Conservation (phyloP, 2,329 filamentous ascomycete species). For the Juglanconis sp. region DNA sequence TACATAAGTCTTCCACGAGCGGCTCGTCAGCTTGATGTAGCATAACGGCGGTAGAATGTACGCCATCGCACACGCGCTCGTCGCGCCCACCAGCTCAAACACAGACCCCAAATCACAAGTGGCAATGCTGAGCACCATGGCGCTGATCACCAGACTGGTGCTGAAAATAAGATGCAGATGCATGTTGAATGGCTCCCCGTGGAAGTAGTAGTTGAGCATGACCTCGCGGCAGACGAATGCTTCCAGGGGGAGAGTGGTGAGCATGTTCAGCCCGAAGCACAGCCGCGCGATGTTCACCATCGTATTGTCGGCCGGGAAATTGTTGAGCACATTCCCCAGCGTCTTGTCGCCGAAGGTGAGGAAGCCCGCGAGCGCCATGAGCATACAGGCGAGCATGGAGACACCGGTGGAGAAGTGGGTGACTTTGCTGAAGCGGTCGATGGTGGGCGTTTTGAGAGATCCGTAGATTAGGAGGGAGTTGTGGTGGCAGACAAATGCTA, state of each 20-base stretch:
- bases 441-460: slow-evolving; percentile 86
- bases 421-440: slow-evolving; percentile 89
- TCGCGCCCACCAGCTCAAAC: slow-evolving; percentile 94
- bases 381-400: slow-evolving; percentile 86
- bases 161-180: slow-evolving; percentile 85
- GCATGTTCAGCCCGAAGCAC: slow-evolving; percentile 97
- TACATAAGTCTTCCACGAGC: slow-evolving; percentile 35
- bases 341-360: slow-evolving; percentile 90
- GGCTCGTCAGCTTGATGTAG: slow-evolving; percentile 86
- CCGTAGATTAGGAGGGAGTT: slow-evolving; percentile 98
- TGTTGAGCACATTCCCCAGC: slow-evolving; percentile 94
- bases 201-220: slow-evolving; percentile 80
- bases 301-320: slow-evolving; percentile 85
- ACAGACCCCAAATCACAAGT: slow-evolving; percentile 93
- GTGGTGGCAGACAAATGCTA: slow-evolving; percentile 74
- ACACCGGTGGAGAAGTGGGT: slow-evolving; percentile 91
- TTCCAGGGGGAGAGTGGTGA: slow-evolving; percentile 93
- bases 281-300: slow-evolving; percentile 94
- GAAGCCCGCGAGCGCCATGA: slow-evolving; percentile 86
- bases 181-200: slow-evolving; percentile 71
- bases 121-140: slow-evolving; percentile 73
- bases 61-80: slow-evolving; percentile 87
- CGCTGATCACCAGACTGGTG: slow-evolving; percentile 73
- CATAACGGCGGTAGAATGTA: slow-evolving; percentile 95
- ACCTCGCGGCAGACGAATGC: slow-evolving; percentile 97